Conservation (phyloP, 306 rosid species). For the Malus asiatica region DNA sequence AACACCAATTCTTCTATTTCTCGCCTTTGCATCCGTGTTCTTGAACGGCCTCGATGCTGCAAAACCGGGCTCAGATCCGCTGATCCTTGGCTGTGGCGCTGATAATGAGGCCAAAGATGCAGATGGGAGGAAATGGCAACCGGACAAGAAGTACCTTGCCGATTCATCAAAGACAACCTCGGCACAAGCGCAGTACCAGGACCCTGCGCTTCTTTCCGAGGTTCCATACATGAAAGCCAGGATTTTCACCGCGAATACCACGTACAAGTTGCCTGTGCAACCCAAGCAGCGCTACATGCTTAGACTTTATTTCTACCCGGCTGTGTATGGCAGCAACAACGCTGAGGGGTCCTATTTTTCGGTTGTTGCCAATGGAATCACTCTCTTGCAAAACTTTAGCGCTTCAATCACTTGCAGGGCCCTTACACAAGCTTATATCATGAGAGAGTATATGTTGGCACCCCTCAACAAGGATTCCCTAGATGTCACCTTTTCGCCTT, state of each 20-base stretch:
- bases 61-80: not conserved
- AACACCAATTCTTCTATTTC: constrained; percentile 8
- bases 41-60: not conserved
- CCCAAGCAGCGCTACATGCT: constrained; percentile 27
- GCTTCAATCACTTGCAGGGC: constrained; percentile 35
- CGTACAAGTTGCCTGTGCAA: constrained; percentile 29
- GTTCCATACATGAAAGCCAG: constrained; percentile 42
- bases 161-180: constrained; percentile 9
- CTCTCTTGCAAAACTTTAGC: constrained; percentile 36
- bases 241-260: constrained; percentile 29
- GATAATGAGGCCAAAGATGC: constrained; percentile 21
- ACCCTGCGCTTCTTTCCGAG: constrained; percentile 33
- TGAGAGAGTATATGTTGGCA: constrained; percentile 29
- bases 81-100: constrained; percentile 33
- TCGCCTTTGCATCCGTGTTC: constrained; percentile 3
- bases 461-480: constrained; percentile 11
- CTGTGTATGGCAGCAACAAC: constrained; percentile 31
- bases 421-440: constrained; percentile 34
- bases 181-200: constrained; percentile 29
- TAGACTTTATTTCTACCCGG: constrained; percentile 43
- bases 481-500: constrained; percentile 29
- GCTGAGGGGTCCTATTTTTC: constrained; percentile 27
- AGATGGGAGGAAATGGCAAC: constrained; percentile 32
- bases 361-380: constrained; percentile 24
- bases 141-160: constrained; percentile 23